phyloP scores from a whole-genome alignment of 768 basidiomycete genomes.

The Mrakia gelida region DNA sequence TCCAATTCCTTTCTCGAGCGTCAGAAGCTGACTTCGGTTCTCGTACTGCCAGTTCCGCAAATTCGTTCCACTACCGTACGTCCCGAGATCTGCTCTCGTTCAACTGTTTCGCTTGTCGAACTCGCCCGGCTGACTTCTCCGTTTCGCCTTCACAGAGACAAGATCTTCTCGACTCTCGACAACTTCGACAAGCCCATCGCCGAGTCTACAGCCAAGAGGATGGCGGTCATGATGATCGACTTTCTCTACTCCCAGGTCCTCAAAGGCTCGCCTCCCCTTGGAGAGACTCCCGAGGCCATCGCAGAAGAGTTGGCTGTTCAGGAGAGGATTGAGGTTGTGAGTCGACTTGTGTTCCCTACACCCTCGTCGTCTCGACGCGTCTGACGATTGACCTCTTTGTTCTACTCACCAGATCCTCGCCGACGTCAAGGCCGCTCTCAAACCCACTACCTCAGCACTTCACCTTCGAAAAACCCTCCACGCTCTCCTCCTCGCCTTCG shows the following conservation, averaged over 20 bases:
- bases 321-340: not conserved
- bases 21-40: not conserved
- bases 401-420: not conserved
- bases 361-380: not conserved
- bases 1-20: not conserved
- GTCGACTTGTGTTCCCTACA: not conserved
- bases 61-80: constrained; percentile 1
- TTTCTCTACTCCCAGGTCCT: not conserved
- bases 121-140: not conserved
- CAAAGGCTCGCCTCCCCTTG: not conserved
- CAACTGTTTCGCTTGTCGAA: not conserved
- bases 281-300: constrained; percentile 13
- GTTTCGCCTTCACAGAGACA: not conserved
- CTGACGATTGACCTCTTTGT: not conserved
- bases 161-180: not conserved
- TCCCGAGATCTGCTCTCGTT: not conserved
- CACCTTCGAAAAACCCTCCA: not conserved
- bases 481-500: not conserved
- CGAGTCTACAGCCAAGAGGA: not conserved
- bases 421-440: constrained; percentile 7
- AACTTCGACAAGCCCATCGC: constrained; percentile 13
- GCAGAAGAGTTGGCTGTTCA: not conserved
- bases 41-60: not conserved
- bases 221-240: constrained; percentile 14
- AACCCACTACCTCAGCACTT: not conserved